These are phyloP conservation scores for Pythium vanterpoolii DNA, from an alignment of 352 stramenopile species.

Conservation along the genomic window DNA sequence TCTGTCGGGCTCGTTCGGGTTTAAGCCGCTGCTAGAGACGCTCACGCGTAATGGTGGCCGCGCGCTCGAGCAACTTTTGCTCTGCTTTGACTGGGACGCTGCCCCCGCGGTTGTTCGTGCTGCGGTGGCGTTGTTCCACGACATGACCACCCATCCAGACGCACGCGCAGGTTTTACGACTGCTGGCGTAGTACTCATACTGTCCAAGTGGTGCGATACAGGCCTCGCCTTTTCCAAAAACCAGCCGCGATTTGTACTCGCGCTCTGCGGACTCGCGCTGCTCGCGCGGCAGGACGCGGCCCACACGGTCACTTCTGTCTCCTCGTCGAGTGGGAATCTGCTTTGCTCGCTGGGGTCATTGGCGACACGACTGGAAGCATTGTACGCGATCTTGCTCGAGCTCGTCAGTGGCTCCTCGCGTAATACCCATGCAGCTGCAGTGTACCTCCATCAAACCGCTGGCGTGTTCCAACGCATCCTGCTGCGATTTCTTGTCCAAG, in stretches of 20 bases:
- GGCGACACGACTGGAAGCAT: constrained; percentile 30
- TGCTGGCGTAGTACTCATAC: constrained; percentile 45
- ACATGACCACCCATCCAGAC: constrained; percentile 49
- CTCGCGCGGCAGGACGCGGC: constrained; percentile 41
- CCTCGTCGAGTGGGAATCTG: constrained; percentile 14
- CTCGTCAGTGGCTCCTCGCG: constrained; percentile 30
- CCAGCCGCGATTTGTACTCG: constrained; percentile 35
- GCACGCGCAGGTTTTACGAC: constrained; percentile 59
- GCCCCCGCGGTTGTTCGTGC: constrained; percentile 31
- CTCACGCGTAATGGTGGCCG: constrained; percentile 55
- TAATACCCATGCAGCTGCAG: constrained; percentile 27
- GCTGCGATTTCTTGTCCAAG: constrained; percentile 47
- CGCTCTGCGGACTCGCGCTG: constrained; percentile 44
- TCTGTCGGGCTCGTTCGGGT: constrained; percentile 46
- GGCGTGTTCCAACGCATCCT: constrained; percentile 40
- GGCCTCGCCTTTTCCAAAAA: constrained; percentile 28
- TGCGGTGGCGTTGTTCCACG: constrained; percentile 53
- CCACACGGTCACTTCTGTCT: neutral
- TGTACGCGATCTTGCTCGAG: constrained; percentile 48
- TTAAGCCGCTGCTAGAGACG: constrained; percentile 46
- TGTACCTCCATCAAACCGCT: constrained; percentile 36
- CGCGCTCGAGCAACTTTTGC: constrained; percentile 40
- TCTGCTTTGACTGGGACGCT: constrained; percentile 35
- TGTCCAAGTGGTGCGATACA: constrained; percentile 41
- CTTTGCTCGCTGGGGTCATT: constrained; percentile 33